Percentiles rank a stretch among this genome's conserved stretches.
phyloP scores from a whole-genome alignment of 129 eudicot genomes.

The Rutidosis leptorrhynchoides region DNA sequence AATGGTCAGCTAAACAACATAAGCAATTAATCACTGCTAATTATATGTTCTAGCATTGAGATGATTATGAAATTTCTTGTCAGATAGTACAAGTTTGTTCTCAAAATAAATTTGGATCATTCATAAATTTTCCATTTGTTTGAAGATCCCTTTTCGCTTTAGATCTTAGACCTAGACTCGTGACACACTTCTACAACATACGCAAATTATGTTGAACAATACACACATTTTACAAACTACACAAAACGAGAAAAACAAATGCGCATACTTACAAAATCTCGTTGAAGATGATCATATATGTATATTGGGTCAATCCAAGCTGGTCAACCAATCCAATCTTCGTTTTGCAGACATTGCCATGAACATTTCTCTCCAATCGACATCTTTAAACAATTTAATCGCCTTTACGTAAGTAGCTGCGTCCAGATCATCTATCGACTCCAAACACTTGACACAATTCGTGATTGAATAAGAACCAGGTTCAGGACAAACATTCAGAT shows the following conservation, averaged over 20 bases:
- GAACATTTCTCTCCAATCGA: slow-evolving; percentile 44
- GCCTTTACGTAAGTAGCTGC: slow-evolving; percentile 29
- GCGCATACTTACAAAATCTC: background rate
- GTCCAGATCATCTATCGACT: slow-evolving; percentile 29
- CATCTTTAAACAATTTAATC: slow-evolving; percentile 38
- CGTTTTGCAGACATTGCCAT: slow-evolving; percentile 43
- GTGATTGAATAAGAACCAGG: slow-evolving; percentile 35
- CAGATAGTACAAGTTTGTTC: no score
- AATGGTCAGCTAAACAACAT: no score
- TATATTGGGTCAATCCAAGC: slow-evolving; percentile 27
- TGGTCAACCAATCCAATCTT: slow-evolving; percentile 34
- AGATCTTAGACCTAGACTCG: background rate
- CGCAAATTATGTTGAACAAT: background rate
- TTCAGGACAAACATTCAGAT: slow-evolving; percentile 9
- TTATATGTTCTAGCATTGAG: background rate
- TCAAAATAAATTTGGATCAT: no score
- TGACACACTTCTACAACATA: background rate
- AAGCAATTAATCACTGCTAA: background rate
- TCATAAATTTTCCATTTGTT: slow-evolving; percentile 8
- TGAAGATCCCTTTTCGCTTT: background rate
- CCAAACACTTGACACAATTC: slow-evolving; percentile 34
- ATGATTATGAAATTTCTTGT: no score
- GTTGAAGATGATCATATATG: background rate
- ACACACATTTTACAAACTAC: background rate
- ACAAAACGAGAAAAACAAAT: background rate